Evolutionary conservation across 78 protist genomes (phyloP).

Genomic region (Emiliania huxleyi): DNA sequence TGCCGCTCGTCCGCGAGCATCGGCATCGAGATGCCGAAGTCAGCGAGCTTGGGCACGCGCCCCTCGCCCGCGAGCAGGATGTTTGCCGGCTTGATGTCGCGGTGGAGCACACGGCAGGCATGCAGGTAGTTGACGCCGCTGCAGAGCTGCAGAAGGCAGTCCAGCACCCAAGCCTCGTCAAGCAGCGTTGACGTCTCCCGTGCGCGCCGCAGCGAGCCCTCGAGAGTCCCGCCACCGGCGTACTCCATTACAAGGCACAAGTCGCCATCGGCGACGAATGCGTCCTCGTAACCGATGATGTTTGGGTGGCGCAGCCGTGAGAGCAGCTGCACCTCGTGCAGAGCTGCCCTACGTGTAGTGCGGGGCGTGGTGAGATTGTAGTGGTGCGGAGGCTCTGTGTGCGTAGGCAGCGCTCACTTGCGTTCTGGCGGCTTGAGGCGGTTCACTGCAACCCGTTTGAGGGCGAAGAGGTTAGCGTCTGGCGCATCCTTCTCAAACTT

Average conservation of each 20-base stretch:
- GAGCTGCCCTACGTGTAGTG: no score
- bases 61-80: conserved; percentile 24
- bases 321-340: not conserved
- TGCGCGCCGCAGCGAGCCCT: not conserved
- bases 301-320: not conserved
- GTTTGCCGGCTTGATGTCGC: conserved; percentile 50
- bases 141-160: not conserved
- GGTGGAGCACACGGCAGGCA: conserved; percentile 20
- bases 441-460: no score
- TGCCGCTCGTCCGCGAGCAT: not conserved
- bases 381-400: no score
- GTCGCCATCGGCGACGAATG: not conserved
- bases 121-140: conserved; percentile 7
- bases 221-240: not conserved
- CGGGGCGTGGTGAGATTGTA: no score
- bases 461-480: no score
- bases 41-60: conserved; percentile 31
- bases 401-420: no score
- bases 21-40: conserved; percentile 43
- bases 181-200: not conserved
- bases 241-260: not conserved
- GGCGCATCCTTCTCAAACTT: no score
- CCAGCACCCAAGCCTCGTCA: not conserved
- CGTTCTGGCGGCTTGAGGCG: no score
- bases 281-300: not conserved